Percentiles rank a stretch among this genome's conserved stretches.
Conservation (phyloP, 192 early-diverging fungal species). For the Backusella sp. region DNA sequence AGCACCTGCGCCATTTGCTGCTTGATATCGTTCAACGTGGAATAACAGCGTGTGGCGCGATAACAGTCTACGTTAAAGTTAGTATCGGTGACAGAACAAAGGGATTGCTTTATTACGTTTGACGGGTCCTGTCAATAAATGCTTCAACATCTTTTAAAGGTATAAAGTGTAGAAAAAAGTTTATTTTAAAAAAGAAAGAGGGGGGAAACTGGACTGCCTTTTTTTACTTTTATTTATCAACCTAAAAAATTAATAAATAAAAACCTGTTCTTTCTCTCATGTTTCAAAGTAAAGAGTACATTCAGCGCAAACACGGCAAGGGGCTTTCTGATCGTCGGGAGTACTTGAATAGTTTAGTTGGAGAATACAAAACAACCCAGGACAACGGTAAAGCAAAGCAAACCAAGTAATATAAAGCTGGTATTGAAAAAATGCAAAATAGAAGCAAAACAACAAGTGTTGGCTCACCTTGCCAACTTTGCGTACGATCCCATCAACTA, state of each 20-base stretch:
- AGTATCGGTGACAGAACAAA: background rate
- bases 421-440: background rate
- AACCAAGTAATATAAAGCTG: too few relatives aligned
- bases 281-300: conserved; percentile 30
- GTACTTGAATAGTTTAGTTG: conserved; percentile 18
- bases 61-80: background rate
- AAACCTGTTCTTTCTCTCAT: background rate
- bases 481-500: conserved; percentile 58
- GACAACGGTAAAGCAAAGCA: conserved; percentile 5
- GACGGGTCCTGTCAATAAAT: background rate
- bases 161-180: background rate
- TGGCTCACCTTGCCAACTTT: conserved; percentile 52
- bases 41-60: background rate
- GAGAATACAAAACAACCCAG: conserved; percentile 25
- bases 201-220: background rate
- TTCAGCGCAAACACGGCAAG: conserved; percentile 19
- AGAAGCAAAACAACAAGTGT: conserved; percentile 34
- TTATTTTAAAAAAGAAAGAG: background rate
- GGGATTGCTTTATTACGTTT: background rate
- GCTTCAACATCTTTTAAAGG: background rate
- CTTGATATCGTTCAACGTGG: background rate
- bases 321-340: conserved; percentile 14
- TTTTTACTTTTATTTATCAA: background rate
- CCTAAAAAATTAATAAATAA: background rate
- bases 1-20: background rate